Base-by-base conservation (phyloP, 495 filamentous ascomycete genomes). In the Massariosphaeria phaeospora region DNA sequence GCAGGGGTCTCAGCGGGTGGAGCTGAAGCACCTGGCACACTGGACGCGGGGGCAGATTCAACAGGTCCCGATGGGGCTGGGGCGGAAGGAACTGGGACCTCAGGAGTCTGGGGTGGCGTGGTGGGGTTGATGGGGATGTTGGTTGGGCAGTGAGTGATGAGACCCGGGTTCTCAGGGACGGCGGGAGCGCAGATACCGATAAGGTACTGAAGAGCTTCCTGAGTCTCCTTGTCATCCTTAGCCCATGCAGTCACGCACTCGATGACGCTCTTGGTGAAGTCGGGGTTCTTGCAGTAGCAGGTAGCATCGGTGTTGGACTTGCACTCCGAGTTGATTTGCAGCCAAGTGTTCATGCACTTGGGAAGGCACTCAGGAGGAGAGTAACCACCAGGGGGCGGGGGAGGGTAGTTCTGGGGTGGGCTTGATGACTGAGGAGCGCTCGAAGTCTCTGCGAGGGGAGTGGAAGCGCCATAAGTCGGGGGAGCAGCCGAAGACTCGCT, bases 271-370 rank as follows among this genome's bases (percentile, higher is more conserved):
- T 79, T 76, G 66, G 88, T 86, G 73, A 95, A 91, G 46, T 77
- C 66, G 41, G 75, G 69, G 60, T 86, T 76, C 48, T 86, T 84
- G 81, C 91, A 97, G 83, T 85, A 97, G 83, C 93, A 97, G 54
- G 73, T 67, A 30, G 77, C 70, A 62, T 95, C 86, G 41, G 84
- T 81, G 82, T 95, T 95, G 74, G 89, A 86, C 55, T 70, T 75
- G 81, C 91, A 96, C 69, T 79, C 77, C 30, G 82, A 76, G 57
- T 73, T 74, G 61, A 83, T 80, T 12, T 49, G 29, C 59, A 94
- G 69, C 88, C 89, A 96, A 61, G 91, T 96, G 80, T 95, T 94
- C 73, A 97, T 76, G 75, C 91, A 97, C 57, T 82, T 82, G 48
- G 91, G 89, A 13, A 97, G 84, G 34, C 86, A 77, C 50, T 72